These are phyloP conservation scores for Eragrostis nindensis DNA, from an alignment of 176 grass and related monocot species.

Conservation along the genomic window DNA sequence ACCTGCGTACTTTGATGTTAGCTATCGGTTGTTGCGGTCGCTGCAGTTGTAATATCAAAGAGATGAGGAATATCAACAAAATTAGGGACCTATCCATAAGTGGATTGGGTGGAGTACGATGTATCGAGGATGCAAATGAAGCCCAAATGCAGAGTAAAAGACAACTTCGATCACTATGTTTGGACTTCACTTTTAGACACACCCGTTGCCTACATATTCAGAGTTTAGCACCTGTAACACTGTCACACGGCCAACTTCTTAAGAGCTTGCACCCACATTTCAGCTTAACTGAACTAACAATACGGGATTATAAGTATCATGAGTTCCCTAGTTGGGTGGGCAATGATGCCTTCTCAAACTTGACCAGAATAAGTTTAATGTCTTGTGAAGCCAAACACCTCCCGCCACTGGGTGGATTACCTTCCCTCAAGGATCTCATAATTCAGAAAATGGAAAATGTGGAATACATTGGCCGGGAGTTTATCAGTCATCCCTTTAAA, in stretches of 20 bases:
- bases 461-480: background rate
- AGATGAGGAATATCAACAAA: slow-evolving; percentile 32
- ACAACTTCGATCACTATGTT: background rate
- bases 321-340: slow-evolving; percentile 39
- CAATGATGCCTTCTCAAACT: slow-evolving; percentile 29
- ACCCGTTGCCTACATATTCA: background rate
- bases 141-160: slow-evolving; percentile 11
- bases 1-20: slow-evolving; percentile 36
- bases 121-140: background rate
- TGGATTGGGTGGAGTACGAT: background rate
- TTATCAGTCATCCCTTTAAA: background rate
- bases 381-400: background rate
- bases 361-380: background rate
- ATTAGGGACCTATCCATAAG: background rate
- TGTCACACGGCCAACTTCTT: background rate
- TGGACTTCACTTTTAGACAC: background rate
- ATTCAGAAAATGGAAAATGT: accelerated
- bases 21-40: background rate
- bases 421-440: background rate
- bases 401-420: background rate
- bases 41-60: background rate
- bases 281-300: background rate
- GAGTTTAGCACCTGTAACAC: background rate
- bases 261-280: background rate
- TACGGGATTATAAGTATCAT: background rate